These are phyloP conservation scores for Curvularia sp. DNA, from an alignment of 2,329 filamentous ascomycete species.

Conservation along the genomic window DNA sequence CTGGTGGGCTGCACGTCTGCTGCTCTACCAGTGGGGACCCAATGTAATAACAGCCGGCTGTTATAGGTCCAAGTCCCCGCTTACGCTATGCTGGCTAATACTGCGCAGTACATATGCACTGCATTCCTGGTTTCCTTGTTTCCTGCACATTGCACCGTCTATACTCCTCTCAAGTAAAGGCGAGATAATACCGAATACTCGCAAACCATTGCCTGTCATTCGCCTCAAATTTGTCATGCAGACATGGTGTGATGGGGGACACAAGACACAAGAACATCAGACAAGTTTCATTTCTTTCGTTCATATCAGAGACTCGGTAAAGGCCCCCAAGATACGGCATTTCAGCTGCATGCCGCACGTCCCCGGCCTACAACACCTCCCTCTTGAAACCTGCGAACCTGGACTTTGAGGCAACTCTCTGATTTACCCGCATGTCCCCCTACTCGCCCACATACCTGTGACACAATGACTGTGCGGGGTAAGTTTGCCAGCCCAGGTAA, in stretches of 20 bases:
- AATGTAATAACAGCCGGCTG: slow-evolving; percentile 19
- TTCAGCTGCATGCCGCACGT: slow-evolving; percentile 2
- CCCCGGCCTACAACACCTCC: slow-evolving; percentile 7
- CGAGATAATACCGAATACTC: neutral
- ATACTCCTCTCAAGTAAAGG: neutral
- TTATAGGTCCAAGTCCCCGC: slow-evolving; percentile 5
- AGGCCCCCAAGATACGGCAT: slow-evolving; percentile 5
- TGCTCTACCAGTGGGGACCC: slow-evolving; percentile 4
- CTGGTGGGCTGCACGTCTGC: neutral
- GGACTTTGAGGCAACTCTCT: slow-evolving; percentile 6
- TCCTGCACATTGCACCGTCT: slow-evolving; percentile 3
- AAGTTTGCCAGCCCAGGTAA: neutral
- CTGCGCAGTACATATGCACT: slow-evolving; percentile 4
- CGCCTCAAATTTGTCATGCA: neutral
- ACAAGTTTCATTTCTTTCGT: neutral
- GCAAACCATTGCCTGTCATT: neutral
- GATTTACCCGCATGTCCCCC: slow-evolving; percentile 7
- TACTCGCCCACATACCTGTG: slow-evolving; percentile 14
- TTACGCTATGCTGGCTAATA: slow-evolving; percentile 3
- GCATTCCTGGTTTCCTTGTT: slow-evolving; percentile 13
- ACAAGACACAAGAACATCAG: slow-evolving; percentile 2
- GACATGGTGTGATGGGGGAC: neutral
- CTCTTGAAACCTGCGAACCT: slow-evolving; percentile 17
- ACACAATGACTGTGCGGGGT: slow-evolving; percentile 2
- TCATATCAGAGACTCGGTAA: neutral